Percentiles rank a stretch among this genome's conserved stretches.
These are phyloP conservation scores for Pestalotiopsis fici DNA, from an alignment of 2,329 filamentous ascomycete species.

Conservation along the genomic window DNA sequence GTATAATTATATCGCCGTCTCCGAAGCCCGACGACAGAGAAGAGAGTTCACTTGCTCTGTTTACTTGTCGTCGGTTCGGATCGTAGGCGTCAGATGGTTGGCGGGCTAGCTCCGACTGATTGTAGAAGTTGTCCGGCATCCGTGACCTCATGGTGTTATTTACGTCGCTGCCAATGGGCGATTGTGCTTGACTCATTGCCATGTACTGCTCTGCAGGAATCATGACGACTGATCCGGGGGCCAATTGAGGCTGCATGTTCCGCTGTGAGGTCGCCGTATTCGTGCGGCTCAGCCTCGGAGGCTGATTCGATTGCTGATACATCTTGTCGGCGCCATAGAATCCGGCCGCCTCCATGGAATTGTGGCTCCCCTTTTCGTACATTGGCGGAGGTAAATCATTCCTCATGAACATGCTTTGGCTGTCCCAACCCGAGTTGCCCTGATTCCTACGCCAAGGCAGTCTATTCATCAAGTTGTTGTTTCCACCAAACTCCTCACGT, in stretches of 20 bases:
- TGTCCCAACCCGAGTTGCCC: conserved; percentile 14
- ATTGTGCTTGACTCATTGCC: conserved; percentile 9
- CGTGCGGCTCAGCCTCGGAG: conserved; percentile 17
- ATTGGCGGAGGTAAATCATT: conserved; percentile 23
- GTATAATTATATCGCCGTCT: conserved; percentile 58
- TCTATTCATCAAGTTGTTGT: conserved; percentile 16
- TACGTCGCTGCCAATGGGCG: conserved; percentile 7
- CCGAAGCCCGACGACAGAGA: conserved; percentile 67
- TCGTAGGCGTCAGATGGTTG: conserved; percentile 37
- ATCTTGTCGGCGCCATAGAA: conserved; percentile 24
- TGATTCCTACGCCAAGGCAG: conserved; percentile 18
- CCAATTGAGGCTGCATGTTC: conserved; percentile 15
- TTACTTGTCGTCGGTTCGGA: conserved; percentile 32
- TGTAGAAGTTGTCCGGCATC: conserved; percentile 38
- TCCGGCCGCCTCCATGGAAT: conserved; percentile 20
- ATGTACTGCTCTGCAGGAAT: conserved; percentile 13
- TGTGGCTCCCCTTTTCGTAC: conserved; percentile 23
- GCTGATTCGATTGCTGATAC: conserved; percentile 10
- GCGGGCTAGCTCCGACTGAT: conserved; percentile 38
- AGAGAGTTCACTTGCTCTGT: conserved; percentile 52
- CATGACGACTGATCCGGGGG: conserved; percentile 13
- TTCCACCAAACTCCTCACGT: neutral
- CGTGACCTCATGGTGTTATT: conserved; percentile 27
- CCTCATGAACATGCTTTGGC: conserved; percentile 13
- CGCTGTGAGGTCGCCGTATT: conserved; percentile 16